Conservation (phyloP, 352 stramenopile genomes). For the Pythium brassicae region DNA sequence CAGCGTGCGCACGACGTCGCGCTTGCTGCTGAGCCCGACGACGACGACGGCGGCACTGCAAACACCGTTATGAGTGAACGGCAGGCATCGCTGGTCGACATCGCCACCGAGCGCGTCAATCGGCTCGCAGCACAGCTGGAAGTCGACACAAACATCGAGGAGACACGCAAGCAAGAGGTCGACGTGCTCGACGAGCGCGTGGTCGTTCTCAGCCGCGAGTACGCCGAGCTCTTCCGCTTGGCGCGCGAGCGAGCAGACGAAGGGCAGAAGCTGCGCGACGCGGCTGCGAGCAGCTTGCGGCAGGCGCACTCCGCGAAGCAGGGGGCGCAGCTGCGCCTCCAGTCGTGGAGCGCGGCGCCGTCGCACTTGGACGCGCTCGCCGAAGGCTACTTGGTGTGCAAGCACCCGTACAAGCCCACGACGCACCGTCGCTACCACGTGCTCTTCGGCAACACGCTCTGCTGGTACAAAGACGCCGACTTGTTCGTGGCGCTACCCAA, state of each 20-base stretch:
- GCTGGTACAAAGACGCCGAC: constrained; percentile 76
- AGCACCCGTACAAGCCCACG: constrained; percentile 48
- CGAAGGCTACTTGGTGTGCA: constrained; percentile 68
- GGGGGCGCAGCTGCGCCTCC: constrained; percentile 34
- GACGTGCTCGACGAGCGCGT: constrained; percentile 23
- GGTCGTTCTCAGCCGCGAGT: constrained; percentile 16
- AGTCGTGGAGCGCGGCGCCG: constrained; percentile 50
- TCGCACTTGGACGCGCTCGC: constrained; percentile 67
- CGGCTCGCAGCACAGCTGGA: constrained; percentile 54
- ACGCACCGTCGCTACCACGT: constrained; percentile 83
- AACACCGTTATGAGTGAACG: no score
- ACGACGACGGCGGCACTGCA: no score
- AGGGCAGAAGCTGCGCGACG: constrained; percentile 34
- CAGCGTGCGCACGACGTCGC: constrained; percentile 33
- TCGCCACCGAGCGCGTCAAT: constrained; percentile 21
- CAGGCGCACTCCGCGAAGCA: constrained; percentile 60
- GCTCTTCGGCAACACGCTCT: constrained; percentile 70
- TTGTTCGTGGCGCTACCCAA: constrained; percentile 42
- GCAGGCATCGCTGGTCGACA: no score
- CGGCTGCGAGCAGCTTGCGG: constrained; percentile 41
- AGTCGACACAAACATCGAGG: constrained; percentile 42
- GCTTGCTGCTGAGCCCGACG: constrained; percentile 3
- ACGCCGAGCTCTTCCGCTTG: constrained; percentile 21
- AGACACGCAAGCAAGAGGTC: constrained; percentile 32
- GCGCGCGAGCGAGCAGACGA: constrained; percentile 30